phyloP scores from a whole-genome alignment of 305 asterid species.

The Plantago coronopus region DNA sequence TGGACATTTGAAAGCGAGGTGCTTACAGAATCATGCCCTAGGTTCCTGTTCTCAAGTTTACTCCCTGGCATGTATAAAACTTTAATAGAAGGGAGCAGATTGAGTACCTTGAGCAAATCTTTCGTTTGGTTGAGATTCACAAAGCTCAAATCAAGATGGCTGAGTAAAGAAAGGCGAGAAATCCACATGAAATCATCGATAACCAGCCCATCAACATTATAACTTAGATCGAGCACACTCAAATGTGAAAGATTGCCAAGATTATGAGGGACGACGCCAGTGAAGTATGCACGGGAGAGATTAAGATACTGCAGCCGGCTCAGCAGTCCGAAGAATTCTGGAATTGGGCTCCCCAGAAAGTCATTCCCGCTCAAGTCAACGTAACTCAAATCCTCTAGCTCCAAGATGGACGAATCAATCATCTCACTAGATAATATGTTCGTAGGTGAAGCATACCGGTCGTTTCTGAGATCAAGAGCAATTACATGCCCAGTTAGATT shows the following conservation, averaged over 20 bases:
- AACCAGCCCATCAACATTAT: not conserved
- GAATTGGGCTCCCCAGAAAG: too few relatives aligned
- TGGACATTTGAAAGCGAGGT: too few relatives aligned
- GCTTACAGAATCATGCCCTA: not conserved
- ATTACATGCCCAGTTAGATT: not conserved
- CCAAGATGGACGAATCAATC: constrained; percentile 15
- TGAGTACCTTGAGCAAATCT: constrained; percentile 15
- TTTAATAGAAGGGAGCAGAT: constrained; percentile 1
- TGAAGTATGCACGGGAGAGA: not conserved
- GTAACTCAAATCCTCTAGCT: not conserved
- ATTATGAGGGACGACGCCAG: constrained; percentile 4
- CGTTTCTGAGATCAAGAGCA: not conserved
- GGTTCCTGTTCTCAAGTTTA: not conserved
- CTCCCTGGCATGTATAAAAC: not conserved
- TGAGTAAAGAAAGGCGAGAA: constrained; percentile 6
- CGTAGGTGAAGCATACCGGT: too few relatives aligned
- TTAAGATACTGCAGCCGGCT: constrained; percentile 1
- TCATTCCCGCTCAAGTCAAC: too few relatives aligned
- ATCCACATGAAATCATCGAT: constrained; percentile 5
- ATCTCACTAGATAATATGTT: not conserved
- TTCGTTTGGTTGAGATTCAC: constrained; percentile 7
- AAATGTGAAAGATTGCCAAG: constrained; percentile 18
- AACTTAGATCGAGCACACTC: constrained; percentile 9
- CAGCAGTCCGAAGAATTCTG: too few relatives aligned
- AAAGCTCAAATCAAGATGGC: constrained; percentile 10